These are phyloP conservation scores for Sisymbrium altissimum DNA, from an alignment of 345 rosid genomes.

Conservation along the genomic window DNA sequence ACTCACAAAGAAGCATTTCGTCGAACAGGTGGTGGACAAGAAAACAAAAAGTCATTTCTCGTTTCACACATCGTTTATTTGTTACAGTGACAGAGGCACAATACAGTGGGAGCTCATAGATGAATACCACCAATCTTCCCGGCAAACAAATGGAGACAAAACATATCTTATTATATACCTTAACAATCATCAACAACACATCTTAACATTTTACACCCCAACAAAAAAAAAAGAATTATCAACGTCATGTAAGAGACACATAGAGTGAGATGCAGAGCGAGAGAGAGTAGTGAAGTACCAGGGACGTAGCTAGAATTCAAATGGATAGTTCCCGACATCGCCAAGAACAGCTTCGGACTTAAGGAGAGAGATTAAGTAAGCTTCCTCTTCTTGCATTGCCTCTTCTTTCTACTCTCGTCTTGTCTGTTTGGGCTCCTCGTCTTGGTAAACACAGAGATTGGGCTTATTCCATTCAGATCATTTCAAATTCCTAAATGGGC, in stretches of 20 bases:
- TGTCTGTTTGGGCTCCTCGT: background rate
- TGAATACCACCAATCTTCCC: background rate
- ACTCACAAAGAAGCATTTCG: slow-evolving; percentile 6
- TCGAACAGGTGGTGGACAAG: slow-evolving; percentile 32
- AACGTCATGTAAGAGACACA: background rate
- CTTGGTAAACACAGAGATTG: background rate
- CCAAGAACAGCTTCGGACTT: slow-evolving; percentile 13
- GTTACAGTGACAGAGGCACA: background rate
- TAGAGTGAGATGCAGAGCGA: background rate
- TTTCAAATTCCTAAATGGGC: slow-evolving; percentile 3
- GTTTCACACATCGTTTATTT: background rate
- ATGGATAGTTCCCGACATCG: slow-evolving; percentile 24
- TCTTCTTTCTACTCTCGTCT: background rate
- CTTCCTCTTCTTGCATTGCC: background rate
- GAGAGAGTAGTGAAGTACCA: background rate
- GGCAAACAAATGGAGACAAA: background rate
- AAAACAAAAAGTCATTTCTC: background rate
- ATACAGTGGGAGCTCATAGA: background rate
- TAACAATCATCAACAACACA: background rate
- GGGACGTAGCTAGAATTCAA: slow-evolving; percentile 12
- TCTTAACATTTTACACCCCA: too few relatives aligned
- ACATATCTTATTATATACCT: background rate
- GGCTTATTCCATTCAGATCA: background rate
- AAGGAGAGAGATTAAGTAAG: background rate
- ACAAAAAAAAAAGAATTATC: too few relatives aligned